Evolutionary conservation across 345 rosid genomes (phyloP), one percentile per base, ranked within the genome.

Genomic region (Trapa incisa): DNA sequence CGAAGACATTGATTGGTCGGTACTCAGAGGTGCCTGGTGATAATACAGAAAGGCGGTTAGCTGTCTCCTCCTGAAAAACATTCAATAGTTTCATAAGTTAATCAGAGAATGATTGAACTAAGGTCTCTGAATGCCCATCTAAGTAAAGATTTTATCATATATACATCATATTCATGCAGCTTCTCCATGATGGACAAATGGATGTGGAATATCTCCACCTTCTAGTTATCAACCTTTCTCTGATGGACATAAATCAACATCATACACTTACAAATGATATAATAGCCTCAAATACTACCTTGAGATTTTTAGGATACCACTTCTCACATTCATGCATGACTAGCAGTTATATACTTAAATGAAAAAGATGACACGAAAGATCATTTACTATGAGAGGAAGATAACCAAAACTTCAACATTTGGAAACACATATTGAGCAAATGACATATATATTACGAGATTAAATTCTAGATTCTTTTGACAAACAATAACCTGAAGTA

Each of bases 1-100:
- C 76, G 70, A 87, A 82, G 70, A 92, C 65, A 77, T 92, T 89
- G 75, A 92, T 83, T 69, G 88, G 88, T 69, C 96, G 83, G 68
- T 89, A 85, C 67, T 87, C 89, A 47, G 96, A 82, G 68, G 89
- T 83, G 66, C 85, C 73, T 74, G 80, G 64, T 6, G 91, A 77
- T 56, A 89, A 71, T 70, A 85, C 85, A 50, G 82, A 87, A 75
- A 92, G 75, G 62, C 96, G 82, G 78, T 81, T 56, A 47, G 95
- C 96, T 69, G 91, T 84, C 81, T 89, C 96, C 70, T 86, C 96
- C 96, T 92, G 79, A 66, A 66, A 76, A 57, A 56, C 61, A 67
- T 39, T 29, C 36, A 68, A 69, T 22, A 60, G 48, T 60, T 12
- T 10, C 47, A 17, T 45, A 29, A 68, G 54, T 36, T 65, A 67